Evolutionary conservation across 2,329 filamentous ascomycete genomes (phyloP).

Genomic region (Epichloe hybrida): DNA sequence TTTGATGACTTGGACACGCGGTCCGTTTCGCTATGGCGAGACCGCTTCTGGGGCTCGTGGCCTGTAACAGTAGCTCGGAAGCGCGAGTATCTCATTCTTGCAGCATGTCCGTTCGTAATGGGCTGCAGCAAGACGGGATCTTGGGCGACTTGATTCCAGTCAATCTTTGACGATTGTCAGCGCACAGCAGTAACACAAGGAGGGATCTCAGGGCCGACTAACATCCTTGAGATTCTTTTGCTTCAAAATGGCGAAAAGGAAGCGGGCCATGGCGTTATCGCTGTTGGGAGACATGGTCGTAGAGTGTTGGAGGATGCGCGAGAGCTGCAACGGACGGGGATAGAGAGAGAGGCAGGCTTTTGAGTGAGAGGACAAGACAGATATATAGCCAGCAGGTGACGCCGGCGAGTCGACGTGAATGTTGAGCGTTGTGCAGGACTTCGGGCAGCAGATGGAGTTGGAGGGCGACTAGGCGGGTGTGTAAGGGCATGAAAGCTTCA

Average conservation of each 20-base stretch:
- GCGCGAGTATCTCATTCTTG: constrained; percentile 45
- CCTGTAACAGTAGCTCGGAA: constrained; percentile 35
- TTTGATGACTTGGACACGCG: constrained; percentile 32
- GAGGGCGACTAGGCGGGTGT: not conserved
- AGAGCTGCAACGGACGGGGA: not conserved
- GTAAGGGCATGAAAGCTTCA: not conserved
- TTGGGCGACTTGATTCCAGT: constrained; percentile 43
- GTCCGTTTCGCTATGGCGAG: constrained; percentile 27
- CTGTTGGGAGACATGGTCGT: constrained; percentile 36
- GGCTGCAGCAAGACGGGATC: constrained; percentile 39
- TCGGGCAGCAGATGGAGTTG: not conserved
- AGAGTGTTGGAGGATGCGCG: not conserved
- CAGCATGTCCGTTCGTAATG: constrained; percentile 47
- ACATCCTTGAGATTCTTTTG: constrained; percentile 49
- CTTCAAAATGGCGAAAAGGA: constrained; percentile 45
- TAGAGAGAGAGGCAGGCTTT: not conserved
- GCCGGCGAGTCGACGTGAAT: not conserved
- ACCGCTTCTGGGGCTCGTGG: constrained; percentile 33
- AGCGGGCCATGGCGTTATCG: constrained; percentile 43
- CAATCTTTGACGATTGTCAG: constrained; percentile 29
- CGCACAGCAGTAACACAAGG: not conserved
- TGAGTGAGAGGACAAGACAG: not conserved
- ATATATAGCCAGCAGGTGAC: not conserved
- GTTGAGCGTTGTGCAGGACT: not conserved
- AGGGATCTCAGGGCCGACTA: constrained; percentile 17